Percentiles rank a stretch among this genome's conserved stretches.
Evolutionary conservation across 257 asterid species (phyloP).

Genomic region (Nicotiana attenuata): DNA sequence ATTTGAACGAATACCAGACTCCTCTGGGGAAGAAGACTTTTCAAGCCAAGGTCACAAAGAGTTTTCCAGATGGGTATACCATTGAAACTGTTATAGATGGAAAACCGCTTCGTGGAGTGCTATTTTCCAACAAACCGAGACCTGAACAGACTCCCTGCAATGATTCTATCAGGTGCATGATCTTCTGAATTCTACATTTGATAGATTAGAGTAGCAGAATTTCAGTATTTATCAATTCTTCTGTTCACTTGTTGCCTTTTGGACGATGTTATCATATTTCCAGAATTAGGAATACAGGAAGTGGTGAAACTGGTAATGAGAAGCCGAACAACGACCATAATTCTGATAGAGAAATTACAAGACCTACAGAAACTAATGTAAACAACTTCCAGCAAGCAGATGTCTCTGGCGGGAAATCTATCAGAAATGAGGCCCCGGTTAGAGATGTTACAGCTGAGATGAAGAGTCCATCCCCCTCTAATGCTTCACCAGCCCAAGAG

Average conservation of each 20-base stretch:
- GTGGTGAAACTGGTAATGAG: slow-evolving; percentile 32
- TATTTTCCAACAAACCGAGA: slow-evolving; percentile 59
- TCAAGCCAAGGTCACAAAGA: slow-evolving; percentile 78
- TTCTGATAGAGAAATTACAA: slow-evolving; percentile 32
- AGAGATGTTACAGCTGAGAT: slow-evolving; percentile 42
- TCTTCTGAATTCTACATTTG: slow-evolving; percentile 7
- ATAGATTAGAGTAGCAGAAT: neutral
- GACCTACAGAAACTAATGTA: slow-evolving; percentile 28
- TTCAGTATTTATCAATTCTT: neutral
- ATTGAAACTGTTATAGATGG: slow-evolving; percentile 91
- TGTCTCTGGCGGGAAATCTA: slow-evolving; percentile 27
- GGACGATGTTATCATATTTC: slow-evolving; percentile 10
- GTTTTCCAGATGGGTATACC: slow-evolving; percentile 54
- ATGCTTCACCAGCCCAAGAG: slow-evolving; percentile 43
- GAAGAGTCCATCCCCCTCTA: slow-evolving; percentile 35
- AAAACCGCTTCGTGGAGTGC: slow-evolving; percentile 70
- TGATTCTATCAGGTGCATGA: slow-evolving; percentile 42
- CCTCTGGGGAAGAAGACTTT: slow-evolving; percentile 63
- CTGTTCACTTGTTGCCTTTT: neutral
- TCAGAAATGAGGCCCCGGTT: slow-evolving; percentile 27
- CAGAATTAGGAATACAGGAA: slow-evolving; percentile 41
- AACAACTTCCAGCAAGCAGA: slow-evolving; percentile 36
- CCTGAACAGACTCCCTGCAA: slow-evolving; percentile 34
- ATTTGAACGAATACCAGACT: slow-evolving; percentile 45
- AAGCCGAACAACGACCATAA: slow-evolving; percentile 32